A percentile compares a stretch with the other conserved stretches of the same genome.
These are phyloP conservation scores for Rhamnella rubrinervis DNA, from an alignment of 331 rosid genomes.

Conservation along the genomic window DNA sequence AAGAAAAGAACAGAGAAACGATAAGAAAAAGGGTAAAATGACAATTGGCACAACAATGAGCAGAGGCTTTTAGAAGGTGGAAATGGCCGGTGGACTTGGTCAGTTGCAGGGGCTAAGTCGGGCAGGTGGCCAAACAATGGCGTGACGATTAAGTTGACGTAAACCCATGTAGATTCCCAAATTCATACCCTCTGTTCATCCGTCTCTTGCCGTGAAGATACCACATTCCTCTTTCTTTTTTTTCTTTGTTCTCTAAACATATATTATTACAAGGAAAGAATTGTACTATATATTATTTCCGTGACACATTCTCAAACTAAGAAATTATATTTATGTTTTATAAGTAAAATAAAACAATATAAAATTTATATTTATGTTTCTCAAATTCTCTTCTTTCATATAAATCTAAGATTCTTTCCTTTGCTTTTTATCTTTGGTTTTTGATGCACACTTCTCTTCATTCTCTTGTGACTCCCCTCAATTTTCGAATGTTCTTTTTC, in stretches of 20 bases:
- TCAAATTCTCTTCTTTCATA: slow-evolving; percentile 20
- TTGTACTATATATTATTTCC: slow-evolving; percentile 28
- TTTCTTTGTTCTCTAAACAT: no score
- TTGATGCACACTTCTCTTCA: not conserved
- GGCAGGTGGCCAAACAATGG: not conserved
- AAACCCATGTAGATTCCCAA: not conserved
- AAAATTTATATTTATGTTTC: no score
- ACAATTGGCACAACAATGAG: not conserved
- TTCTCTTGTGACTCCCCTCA: not conserved
- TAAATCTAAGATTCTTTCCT: slow-evolving; percentile 10
- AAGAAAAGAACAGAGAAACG: no score
- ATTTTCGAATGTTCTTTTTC: slow-evolving; percentile 37
- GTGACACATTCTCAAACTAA: slow-evolving; percentile 36
- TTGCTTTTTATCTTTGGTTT: not conserved
- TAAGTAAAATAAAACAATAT: no score
- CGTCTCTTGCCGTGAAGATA: slow-evolving; percentile 12
- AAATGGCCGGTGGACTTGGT: not conserved
- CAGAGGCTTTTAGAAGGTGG: not conserved
- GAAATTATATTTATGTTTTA: no score
- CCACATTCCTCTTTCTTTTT: slow-evolving; percentile 25
- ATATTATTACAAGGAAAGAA: slow-evolving; percentile 54
- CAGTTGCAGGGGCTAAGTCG: not conserved
- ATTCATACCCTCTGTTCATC: not conserved
- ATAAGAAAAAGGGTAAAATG: no score
- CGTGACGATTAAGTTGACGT: not conserved